Conservation (phyloP, 495 filamentous ascomycete genomes). For the Daldinia bambusicola region DNA sequence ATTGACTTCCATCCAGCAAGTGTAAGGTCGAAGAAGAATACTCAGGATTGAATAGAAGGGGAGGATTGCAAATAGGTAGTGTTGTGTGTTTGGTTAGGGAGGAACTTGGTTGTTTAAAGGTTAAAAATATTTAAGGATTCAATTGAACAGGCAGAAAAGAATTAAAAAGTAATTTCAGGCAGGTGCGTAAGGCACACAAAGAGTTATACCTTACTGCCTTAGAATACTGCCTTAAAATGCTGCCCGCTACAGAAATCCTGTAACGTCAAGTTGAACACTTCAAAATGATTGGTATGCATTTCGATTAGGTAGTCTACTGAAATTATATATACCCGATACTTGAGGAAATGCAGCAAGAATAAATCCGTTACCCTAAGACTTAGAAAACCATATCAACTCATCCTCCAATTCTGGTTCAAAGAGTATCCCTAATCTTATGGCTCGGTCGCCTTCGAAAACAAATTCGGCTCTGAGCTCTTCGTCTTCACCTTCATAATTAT, state of each 20-base stretch:
- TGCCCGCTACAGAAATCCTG: too few species aligned
- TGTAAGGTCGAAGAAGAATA: background rate
- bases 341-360: background rate
- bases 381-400: constrained; percentile 1
- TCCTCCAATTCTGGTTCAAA: background rate
- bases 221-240: background rate
- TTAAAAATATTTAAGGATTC: background rate
- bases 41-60: too few species aligned
- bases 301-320: too few species aligned
- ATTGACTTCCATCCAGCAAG: too few species aligned
- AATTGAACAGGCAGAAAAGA: background rate
- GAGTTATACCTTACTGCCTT: background rate
- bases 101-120: background rate
- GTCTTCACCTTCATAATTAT: background rate
- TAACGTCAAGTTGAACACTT: too few species aligned
- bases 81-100: background rate
- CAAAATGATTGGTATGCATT: too few species aligned
- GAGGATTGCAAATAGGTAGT: background rate
- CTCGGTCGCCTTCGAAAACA: background rate
- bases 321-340: too few species aligned
- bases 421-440: background rate
- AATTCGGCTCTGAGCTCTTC: background rate
- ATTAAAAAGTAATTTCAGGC: background rate
- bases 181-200: background rate
- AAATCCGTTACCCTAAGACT: background rate